These are phyloP conservation scores for Xylaria sp. DNA, from an alignment of 2,329 filamentous ascomycete genomes.

Conservation along the genomic window DNA sequence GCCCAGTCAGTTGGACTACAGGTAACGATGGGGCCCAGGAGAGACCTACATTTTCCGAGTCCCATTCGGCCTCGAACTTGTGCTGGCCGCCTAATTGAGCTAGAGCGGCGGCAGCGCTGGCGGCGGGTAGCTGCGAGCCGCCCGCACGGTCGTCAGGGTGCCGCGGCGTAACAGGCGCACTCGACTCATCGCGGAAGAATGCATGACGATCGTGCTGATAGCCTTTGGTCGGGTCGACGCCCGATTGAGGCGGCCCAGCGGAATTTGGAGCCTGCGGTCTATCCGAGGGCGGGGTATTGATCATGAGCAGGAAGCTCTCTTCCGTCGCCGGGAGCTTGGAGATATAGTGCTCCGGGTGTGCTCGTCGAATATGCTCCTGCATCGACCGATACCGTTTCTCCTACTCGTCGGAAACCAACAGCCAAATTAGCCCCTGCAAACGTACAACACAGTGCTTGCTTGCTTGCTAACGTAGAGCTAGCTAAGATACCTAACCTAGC, in stretches of 20 bases:
- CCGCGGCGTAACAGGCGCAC: constrained; percentile 74
- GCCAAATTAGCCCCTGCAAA: constrained; percentile 37
- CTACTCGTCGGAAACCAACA: constrained; percentile 58
- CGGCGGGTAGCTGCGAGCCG: constrained; percentile 71
- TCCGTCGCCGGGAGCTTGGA: constrained; percentile 97
- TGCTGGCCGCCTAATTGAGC: constrained; percentile 81
- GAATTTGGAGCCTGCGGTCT: constrained; percentile 62
- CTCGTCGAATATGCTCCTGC: constrained; percentile 98
- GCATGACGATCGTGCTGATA: constrained; percentile 72
- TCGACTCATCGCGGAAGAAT: constrained; percentile 74
- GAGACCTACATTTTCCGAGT: constrained; percentile 76
- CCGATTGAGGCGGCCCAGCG: constrained; percentile 44
- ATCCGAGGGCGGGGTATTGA: constrained; percentile 85
- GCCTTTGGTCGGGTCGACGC: constrained; percentile 51
- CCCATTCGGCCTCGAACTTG: constrained; percentile 79
- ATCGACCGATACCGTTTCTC: constrained; percentile 97
- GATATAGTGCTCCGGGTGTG: constrained; percentile 97
- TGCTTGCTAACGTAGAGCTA: constrained; percentile 4
- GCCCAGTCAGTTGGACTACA: constrained; percentile 39
- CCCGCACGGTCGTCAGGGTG: constrained; percentile 75
- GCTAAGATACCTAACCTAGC: constrained; percentile 12
- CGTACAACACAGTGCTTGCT: constrained; percentile 15
- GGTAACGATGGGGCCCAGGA: constrained; percentile 25
- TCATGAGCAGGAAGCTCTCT: constrained; percentile 97
- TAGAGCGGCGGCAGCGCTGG: constrained; percentile 84